phyloP scores from a whole-genome alignment of 345 rosid genomes.

The Theobroma cacao region DNA sequence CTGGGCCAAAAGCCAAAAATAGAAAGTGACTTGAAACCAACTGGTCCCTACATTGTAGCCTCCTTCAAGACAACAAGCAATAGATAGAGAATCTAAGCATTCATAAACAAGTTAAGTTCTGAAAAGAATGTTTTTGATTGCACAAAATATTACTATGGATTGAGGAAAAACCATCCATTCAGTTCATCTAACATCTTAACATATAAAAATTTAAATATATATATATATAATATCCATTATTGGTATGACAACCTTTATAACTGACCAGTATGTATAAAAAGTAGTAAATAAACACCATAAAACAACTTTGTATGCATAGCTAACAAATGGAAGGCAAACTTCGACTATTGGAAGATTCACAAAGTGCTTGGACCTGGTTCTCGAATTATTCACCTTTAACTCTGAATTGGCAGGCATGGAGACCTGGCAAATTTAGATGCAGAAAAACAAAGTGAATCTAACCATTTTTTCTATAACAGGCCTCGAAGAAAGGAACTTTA shows the following conservation, averaged over 20 bases:
- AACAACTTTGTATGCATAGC: not conserved
- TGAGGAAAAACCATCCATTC: constrained; percentile 1
- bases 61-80: constrained; percentile 25
- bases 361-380: not conserved
- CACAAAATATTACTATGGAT: not conserved
- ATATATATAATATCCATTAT: not conserved
- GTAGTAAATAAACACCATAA: not conserved
- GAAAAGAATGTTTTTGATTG: constrained; percentile 19
- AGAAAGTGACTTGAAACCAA: constrained; percentile 50
- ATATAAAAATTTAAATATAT: not conserved
- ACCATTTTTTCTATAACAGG: not conserved
- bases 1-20: constrained; percentile 53
- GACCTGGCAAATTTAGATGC: not conserved
- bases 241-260: not conserved
- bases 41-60: constrained; percentile 36
- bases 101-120: constrained; percentile 16
- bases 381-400: not conserved
- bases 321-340: not conserved
- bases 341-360: not conserved
- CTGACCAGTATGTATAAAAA: not conserved
- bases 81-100: constrained; percentile 22
- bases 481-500: not conserved
- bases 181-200: not conserved
- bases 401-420: not conserved
- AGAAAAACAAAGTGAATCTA: not conserved